Base-by-base conservation (phyloP, 140 eudicot species). In the Flaveria floridana region DNA sequence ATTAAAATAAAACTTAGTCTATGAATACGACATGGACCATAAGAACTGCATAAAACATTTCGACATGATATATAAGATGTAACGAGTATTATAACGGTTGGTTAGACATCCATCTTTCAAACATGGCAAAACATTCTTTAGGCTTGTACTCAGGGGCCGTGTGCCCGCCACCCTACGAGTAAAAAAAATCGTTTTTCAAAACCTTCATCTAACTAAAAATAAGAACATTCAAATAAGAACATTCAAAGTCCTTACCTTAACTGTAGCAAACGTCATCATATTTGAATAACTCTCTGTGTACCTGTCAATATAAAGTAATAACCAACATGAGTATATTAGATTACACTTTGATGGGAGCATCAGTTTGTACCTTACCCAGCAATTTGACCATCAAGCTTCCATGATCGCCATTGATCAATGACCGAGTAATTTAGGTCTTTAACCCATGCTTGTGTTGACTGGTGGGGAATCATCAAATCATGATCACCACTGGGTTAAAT, bases 401-500 rank as follows among this genome's bases (percentile, higher is more conserved):
- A 85, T 23, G 77, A 11, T 10, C 91, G 72, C 95, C 95, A 89
- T 30, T 76, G 85, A 84, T 86, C 91, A 1, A 65, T 47, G 20
- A 86, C 78, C n/a, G 84, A 52, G 65, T 64, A 80, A 70, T 86
- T 80, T 3, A 89, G 78, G 3, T 74, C 58, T 67, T 71, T 80
- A 48, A 82, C 57, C 95, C 95, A 89, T 42, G 86, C 85, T 82
- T 86, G 81, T 65, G 91, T 89, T 18, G 80, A 82, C 25, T 52
- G 79, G 65, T 65, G 80, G 8, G 91, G 82, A 53, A 80, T 41
- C 4, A 57, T 0, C 82, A 84, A 26, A 78, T 89, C 96, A 76
- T 89, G 91, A 73, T 89, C 96, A 51, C 96, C 96, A 3, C 91
- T 89, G 83, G 39, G 8, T 76, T 41, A 44, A 23, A 12, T 71